A percentile compares a stretch with the other conserved stretches of the same genome.
Conservation (phyloP, 192 early-diverging fungal genomes). For the Rhizophagus sp. region DNA sequence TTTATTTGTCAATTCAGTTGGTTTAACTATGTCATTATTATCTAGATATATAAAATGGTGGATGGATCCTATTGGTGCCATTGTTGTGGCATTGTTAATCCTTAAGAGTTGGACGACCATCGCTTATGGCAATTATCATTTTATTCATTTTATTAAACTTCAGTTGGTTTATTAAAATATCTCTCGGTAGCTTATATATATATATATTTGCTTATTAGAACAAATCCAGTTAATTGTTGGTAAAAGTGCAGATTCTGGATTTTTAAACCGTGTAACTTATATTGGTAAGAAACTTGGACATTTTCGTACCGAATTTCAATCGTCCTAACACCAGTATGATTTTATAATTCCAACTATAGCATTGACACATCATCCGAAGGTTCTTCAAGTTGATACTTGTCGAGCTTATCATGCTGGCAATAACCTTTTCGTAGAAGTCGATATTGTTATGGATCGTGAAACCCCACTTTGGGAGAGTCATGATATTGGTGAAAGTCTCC, state of each 20-base stretch:
- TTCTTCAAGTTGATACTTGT: conserved; percentile 75
- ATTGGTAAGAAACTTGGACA: conserved; percentile 44
- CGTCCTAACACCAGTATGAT: neutral
- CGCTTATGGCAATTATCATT: conserved; percentile 48
- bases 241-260: conserved; percentile 74
- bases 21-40: conserved; percentile 64
- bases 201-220: conserved; percentile 40
- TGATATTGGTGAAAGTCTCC: conserved; percentile 89
- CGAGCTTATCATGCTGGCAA: conserved; percentile 88
- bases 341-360: conserved; percentile 40
- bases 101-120: conserved; percentile 66
- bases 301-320: neutral
- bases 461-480: conserved; percentile 83
- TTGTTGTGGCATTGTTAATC: conserved; percentile 69
- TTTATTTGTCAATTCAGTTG: conserved; percentile 70
- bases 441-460: conserved; percentile 88
- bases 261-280: conserved; percentile 85
- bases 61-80: conserved; percentile 74
- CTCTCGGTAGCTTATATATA: neutral
- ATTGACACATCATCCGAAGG: conserved; percentile 67
- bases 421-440: conserved; percentile 92
- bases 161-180: neutral
- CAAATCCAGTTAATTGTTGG: conserved; percentile 79
- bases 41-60: conserved; percentile 61
- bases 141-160: neutral